Evolutionary conservation across 352 stramenopile genomes (phyloP).

Genomic region (Phytopythium cucurbitacearum): DNA sequence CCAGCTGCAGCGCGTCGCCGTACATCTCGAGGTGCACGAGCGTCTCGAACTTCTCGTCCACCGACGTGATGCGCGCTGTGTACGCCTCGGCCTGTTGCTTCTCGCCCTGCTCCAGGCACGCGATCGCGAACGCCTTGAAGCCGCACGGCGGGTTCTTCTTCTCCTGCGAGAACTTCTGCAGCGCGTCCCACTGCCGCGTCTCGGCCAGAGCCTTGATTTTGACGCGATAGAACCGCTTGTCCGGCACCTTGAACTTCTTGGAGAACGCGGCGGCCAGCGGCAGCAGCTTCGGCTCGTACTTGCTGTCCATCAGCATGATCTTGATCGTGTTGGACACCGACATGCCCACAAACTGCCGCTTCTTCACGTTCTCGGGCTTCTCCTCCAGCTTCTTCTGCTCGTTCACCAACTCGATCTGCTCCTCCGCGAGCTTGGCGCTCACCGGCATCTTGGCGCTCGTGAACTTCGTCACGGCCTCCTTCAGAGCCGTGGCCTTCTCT

Average conservation of each 20-base stretch:
- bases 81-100: slow-evolving; percentile 82
- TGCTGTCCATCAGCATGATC: slow-evolving; percentile 67
- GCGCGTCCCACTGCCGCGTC: slow-evolving; percentile 81
- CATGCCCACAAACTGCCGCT: slow-evolving; percentile 72
- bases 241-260: slow-evolving; percentile 89
- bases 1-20: slow-evolving; percentile 70
- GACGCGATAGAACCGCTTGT: slow-evolving; percentile 89
- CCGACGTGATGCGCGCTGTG: slow-evolving; percentile 71
- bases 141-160: slow-evolving; percentile 83
- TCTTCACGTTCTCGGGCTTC: slow-evolving; percentile 77
- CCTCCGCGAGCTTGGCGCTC: slow-evolving; percentile 70
- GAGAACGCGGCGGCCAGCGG: slow-evolving; percentile 56
- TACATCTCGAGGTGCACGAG: slow-evolving; percentile 85
- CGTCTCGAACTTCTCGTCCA: slow-evolving; percentile 88
- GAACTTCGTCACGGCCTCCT: slow-evolving; percentile 63
- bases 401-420: slow-evolving; percentile 86
- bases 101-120: slow-evolving; percentile 69
- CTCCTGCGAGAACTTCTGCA: slow-evolving; percentile 85
- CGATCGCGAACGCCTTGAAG: slow-evolving; percentile 83
- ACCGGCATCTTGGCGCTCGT: slow-evolving; percentile 62
- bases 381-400: slow-evolving; percentile 83
- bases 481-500: slow-evolving; percentile 58
- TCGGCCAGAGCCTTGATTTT: slow-evolving; percentile 88
- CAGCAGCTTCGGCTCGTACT: slow-evolving; percentile 80
- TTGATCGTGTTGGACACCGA: slow-evolving; percentile 88